phyloP scores from a whole-genome alignment of 2,329 filamentous ascomycete species.

The Botryotinia narcissicola region DNA sequence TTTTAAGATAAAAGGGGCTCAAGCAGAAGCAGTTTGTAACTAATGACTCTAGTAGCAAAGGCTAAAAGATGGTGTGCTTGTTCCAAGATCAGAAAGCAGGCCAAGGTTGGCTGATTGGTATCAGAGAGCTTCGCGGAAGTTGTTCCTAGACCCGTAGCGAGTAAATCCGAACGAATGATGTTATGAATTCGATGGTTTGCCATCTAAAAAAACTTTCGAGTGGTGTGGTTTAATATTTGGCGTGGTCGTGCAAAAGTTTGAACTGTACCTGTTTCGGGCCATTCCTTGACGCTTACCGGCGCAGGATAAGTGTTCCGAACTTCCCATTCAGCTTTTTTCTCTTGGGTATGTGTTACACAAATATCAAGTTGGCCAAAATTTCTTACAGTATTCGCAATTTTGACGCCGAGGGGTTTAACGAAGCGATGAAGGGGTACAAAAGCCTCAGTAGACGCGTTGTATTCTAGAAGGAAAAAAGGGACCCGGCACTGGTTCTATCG shows the following conservation, averaged over 20 bases:
- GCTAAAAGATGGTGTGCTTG: neutral
- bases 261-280: neutral
- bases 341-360: neutral
- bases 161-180: conserved; percentile 3
- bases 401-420: conserved; percentile 4
- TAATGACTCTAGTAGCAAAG: neutral
- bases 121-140: conserved; percentile 14
- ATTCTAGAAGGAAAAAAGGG: conserved; percentile 3
- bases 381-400: neutral
- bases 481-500: neutral
- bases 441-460: neutral
- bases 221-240: conserved; percentile 2
- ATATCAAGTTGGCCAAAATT: neutral
- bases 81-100: conserved; percentile 9
- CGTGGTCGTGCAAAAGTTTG: conserved; percentile 3
- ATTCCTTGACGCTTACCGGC: neutral
- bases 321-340: neutral
- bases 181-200: neutral
- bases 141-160: conserved; percentile 8
- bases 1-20: conserved; percentile 14
- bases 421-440: conserved; percentile 11
- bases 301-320: conserved; percentile 6
- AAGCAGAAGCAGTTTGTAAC: conserved; percentile 2
- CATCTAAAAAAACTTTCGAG: conserved; percentile 5
- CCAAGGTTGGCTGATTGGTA: neutral